Conservation (phyloP, 306 rosid genomes). For the Abrus pulchellus region DNA sequence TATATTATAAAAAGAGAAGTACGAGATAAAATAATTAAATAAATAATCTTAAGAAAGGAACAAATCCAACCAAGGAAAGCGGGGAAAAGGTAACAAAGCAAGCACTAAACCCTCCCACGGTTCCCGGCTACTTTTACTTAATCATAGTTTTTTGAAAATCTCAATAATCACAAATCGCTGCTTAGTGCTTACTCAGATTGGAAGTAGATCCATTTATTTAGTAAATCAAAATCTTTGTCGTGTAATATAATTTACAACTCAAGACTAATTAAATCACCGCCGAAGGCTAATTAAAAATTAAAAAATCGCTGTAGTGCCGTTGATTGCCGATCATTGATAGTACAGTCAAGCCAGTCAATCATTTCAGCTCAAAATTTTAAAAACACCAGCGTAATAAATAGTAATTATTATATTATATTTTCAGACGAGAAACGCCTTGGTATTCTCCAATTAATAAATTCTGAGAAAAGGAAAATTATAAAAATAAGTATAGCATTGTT, state of each 20-base stretch:
- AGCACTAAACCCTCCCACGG: neutral
- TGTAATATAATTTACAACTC: neutral
- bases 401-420: neutral
- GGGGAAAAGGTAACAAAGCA: constrained; percentile 37
- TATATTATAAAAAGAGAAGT: no score
- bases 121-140: constrained; percentile 32
- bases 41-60: constrained; percentile 20
- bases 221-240: neutral
- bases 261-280: neutral
- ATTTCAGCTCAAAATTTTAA: constrained; percentile 19
- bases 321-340: neutral
- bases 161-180: neutral
- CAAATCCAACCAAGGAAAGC: constrained; percentile 18
- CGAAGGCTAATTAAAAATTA: neutral
- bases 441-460: neutral
- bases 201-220: neutral
- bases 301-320: neutral
- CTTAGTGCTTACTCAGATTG: constrained; percentile 6
- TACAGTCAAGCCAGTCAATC: constrained; percentile 40
- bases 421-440: neutral
- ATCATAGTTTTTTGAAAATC: neutral
- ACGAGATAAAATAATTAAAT: no score
- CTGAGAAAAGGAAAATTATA: neutral
- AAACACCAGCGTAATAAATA: neutral
- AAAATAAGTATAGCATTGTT: no score